Conservation (phyloP, 2,329 filamentous ascomycete genomes). For the Dactylellina drechsleri region DNA sequence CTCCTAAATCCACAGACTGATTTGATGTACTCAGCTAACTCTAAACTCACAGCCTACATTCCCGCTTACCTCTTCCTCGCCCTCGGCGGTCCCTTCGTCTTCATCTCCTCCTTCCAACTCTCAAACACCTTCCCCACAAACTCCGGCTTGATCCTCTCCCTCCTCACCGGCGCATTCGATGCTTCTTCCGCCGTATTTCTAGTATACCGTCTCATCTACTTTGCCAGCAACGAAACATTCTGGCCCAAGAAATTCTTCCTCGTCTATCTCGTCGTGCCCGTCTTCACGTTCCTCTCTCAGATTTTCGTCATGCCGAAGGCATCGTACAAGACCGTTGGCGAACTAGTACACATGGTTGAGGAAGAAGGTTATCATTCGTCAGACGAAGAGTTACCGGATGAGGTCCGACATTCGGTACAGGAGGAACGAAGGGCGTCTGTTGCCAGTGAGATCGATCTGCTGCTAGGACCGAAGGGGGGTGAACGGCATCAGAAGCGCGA, state of each 20-base stretch:
- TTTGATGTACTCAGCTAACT: slow-evolving; percentile 17
- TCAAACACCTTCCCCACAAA: slow-evolving; percentile 83
- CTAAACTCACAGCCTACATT: slow-evolving; percentile 65
- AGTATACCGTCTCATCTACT: slow-evolving; percentile 76
- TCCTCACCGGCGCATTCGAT: slow-evolving; percentile 84
- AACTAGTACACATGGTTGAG: slow-evolving; percentile 79
- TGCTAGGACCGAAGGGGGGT: slow-evolving; percentile 74
- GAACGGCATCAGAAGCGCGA: slow-evolving; percentile 74
- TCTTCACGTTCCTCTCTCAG: slow-evolving; percentile 73
- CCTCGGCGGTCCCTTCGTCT: slow-evolving; percentile 81
- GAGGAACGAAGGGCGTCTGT: slow-evolving; percentile 70
- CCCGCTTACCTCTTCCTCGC: slow-evolving; percentile 79
- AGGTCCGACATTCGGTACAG: slow-evolving; percentile 60
- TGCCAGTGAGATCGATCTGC: slow-evolving; percentile 75
- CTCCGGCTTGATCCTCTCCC: slow-evolving; percentile 80
- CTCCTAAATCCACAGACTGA: neutral
- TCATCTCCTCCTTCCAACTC: slow-evolving; percentile 84
- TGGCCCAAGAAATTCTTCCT: slow-evolving; percentile 77
- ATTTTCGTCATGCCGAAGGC: slow-evolving; percentile 76
- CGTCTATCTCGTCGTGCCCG: slow-evolving; percentile 75
- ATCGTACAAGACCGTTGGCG: slow-evolving; percentile 85
- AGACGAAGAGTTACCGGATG: slow-evolving; percentile 56
- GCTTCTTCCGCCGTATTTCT: slow-evolving; percentile 82
- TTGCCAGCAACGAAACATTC: slow-evolving; percentile 69
- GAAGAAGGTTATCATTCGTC: slow-evolving; percentile 60